Evolutionary conservation across 1,139 yeast species (phyloP).

Genomic region (Nakaseomyces delphensis): DNA sequence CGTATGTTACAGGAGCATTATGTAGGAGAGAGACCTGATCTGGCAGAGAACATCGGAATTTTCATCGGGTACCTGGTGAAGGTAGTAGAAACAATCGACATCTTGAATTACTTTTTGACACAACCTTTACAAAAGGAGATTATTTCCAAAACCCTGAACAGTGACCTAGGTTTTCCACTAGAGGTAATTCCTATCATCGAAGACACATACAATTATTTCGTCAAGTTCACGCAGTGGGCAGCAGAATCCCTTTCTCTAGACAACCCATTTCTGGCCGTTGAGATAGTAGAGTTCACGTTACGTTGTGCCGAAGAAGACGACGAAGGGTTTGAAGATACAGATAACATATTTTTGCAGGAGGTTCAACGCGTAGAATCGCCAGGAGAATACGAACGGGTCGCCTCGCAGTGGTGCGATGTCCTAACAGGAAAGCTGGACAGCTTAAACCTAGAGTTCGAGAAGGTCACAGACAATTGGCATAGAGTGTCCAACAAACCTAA

Average conservation of each 20-base stretch:
- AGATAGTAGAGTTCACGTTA: slow-evolving; percentile 26
- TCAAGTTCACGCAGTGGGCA: slow-evolving; percentile 32
- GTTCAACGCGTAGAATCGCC: slow-evolving; percentile 22
- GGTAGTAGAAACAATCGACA: slow-evolving; percentile 26
- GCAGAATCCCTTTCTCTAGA: slow-evolving; percentile 24
- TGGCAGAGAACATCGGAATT: slow-evolving; percentile 13
- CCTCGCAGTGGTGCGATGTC: slow-evolving; percentile 22
- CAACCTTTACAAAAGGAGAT: slow-evolving; percentile 30
- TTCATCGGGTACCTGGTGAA: slow-evolving; percentile 24
- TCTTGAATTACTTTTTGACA: slow-evolving; percentile 28
- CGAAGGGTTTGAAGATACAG: slow-evolving; percentile 22
- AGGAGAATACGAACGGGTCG: slow-evolving; percentile 21
- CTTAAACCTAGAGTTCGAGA: slow-evolving; percentile 16
- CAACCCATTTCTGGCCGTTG: slow-evolving; percentile 21
- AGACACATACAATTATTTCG: slow-evolving; percentile 28
- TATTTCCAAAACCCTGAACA: slow-evolving; percentile 29
- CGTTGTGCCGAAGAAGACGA: slow-evolving; percentile 31
- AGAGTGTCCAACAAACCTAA: slow-evolving; percentile 7
- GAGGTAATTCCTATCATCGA: slow-evolving; percentile 22
- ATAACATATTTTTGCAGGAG: slow-evolving; percentile 29
- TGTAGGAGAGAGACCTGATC: slow-evolving; percentile 2
- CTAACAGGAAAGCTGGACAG: slow-evolving; percentile 15
- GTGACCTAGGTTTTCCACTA: slow-evolving; percentile 21
- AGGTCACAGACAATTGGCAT: slow-evolving; percentile 20
- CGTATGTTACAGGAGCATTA: slow-evolving; percentile 6